Conservation (phyloP, 2,329 filamentous ascomycete genomes). For the Thelonectria blattea region DNA sequence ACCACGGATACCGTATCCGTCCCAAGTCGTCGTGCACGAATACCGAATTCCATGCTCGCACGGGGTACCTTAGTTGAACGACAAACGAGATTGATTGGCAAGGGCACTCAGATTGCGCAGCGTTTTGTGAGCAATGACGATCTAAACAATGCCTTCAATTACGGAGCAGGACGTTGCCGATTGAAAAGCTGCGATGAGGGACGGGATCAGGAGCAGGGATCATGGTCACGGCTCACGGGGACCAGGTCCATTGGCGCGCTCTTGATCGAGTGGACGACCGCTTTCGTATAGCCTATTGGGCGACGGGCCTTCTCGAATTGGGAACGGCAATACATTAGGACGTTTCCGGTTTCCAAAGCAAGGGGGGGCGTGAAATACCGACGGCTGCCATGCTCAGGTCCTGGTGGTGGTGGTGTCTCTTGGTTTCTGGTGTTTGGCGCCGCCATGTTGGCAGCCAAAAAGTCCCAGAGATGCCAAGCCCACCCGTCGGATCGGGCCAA, state of each 20-base stretch:
- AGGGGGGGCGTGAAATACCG: neutral
- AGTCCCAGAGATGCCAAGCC: slow-evolving; percentile 8
- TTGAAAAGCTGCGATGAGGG: neutral
- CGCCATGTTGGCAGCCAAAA: neutral
- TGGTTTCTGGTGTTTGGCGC: neutral
- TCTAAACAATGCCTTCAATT: too few relatives aligned
- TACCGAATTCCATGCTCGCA: too few relatives aligned
- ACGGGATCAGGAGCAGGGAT: neutral
- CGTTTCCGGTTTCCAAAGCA: neutral
- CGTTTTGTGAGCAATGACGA: neutral
- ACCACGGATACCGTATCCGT: too few relatives aligned
- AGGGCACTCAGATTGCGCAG: neutral
- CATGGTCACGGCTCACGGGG: too few relatives aligned
- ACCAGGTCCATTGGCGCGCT: too few relatives aligned
- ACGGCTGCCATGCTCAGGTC: too few relatives aligned
- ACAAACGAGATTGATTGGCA: neutral
- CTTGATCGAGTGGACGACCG: too few relatives aligned
- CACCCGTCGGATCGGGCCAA: slow-evolving; percentile 32
- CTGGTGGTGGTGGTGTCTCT: neutral
- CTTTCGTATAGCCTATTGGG: neutral
- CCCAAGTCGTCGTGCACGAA: too few relatives aligned
- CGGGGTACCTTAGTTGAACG: neutral
- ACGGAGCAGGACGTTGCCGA: neutral
- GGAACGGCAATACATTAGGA: neutral
- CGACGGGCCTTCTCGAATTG: neutral